Percentiles rank a stretch among this genome's conserved stretches.
Evolutionary conservation across 306 rosid species (phyloP).

Genomic region (Castanopsis chinensis): DNA sequence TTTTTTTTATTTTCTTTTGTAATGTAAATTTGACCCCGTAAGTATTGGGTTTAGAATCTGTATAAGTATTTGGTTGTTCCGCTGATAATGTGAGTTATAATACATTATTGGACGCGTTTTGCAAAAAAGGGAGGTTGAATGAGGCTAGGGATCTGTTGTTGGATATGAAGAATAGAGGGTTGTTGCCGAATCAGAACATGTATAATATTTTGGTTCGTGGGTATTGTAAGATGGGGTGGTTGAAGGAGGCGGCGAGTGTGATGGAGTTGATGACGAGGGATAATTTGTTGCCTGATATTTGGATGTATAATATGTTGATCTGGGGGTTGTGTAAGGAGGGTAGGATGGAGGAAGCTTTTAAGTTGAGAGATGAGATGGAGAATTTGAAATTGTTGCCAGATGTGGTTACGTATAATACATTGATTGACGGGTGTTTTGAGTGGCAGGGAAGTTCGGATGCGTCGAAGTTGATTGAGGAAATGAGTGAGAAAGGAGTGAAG

Average conservation of each 20-base stretch:
- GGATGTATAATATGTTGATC: slow-evolving; percentile 78
- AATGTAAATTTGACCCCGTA: too few species aligned
- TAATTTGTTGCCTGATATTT: slow-evolving; percentile 54
- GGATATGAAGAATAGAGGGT: slow-evolving; percentile 58
- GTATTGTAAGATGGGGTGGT: slow-evolving; percentile 70
- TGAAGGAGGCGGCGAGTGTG: slow-evolving; percentile 70
- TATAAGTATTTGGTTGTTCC: slow-evolving; percentile 46
- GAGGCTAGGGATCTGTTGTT: slow-evolving; percentile 59
- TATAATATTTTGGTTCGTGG: slow-evolving; percentile 78
- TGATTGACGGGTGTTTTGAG: slow-evolving; percentile 67
- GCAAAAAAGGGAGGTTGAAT: slow-evolving; percentile 51
- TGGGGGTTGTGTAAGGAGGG: slow-evolving; percentile 68
- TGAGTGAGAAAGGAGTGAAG: too few species aligned
- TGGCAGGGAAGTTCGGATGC: slow-evolving; percentile 42
- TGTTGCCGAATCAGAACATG: slow-evolving; percentile 54
- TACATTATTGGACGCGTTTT: slow-evolving; percentile 58
- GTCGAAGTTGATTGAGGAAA: slow-evolving; percentile 41
- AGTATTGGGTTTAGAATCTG: too few species aligned
- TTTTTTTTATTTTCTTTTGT: too few species aligned
- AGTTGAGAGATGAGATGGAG: slow-evolving; percentile 71
- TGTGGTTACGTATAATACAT: slow-evolving; percentile 81
- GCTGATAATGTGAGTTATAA: slow-evolving; percentile 79
- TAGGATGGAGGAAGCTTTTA: slow-evolving; percentile 65
- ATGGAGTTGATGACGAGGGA: slow-evolving; percentile 61
- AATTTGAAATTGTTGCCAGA: slow-evolving; percentile 56